Evolutionary conservation across 441 rosid species (phyloP).

Genomic region (Eruca vesicaria): DNA sequence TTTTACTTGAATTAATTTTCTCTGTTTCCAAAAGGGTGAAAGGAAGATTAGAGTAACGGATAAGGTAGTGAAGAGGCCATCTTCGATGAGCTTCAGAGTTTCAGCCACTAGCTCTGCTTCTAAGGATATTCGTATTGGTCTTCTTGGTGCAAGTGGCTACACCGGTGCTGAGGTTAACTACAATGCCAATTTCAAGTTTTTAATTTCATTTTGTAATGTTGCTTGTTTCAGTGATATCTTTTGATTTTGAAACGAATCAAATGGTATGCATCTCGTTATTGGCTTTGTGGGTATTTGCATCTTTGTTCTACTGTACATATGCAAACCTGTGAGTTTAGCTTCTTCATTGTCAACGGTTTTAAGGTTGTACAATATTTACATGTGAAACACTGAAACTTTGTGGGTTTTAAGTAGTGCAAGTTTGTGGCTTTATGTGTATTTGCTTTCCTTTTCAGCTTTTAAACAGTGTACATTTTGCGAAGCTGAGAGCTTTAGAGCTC

Average conservation of each 20-base stretch:
- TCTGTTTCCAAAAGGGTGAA: constrained; percentile 40
- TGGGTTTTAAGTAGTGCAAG: no score
- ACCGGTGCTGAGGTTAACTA: constrained; percentile 88
- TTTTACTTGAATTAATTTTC: background rate
- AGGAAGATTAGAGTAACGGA: constrained; percentile 37
- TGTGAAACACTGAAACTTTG: no score
- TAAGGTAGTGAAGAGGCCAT: constrained; percentile 33
- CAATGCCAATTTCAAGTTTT: background rate
- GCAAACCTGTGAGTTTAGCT: background rate
- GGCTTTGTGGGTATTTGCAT: background rate
- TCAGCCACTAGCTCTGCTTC: constrained; percentile 27
- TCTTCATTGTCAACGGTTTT: no score
- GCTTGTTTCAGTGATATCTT: background rate
- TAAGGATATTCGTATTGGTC: constrained; percentile 67
- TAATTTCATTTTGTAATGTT: background rate
- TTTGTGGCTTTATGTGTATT: background rate
- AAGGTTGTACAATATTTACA: no score
- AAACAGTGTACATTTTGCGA: background rate
- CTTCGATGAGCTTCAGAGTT: constrained; percentile 43
- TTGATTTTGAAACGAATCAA: background rate
- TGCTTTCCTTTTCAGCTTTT: background rate
- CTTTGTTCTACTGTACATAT: background rate
- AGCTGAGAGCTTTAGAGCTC: background rate
- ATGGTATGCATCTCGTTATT: constrained; percentile 1
- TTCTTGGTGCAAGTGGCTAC: constrained; percentile 96